phyloP scores from a whole-genome alignment of 1,284 basidiomycete species.

The Rhodotorula mucilaginosa region DNA sequence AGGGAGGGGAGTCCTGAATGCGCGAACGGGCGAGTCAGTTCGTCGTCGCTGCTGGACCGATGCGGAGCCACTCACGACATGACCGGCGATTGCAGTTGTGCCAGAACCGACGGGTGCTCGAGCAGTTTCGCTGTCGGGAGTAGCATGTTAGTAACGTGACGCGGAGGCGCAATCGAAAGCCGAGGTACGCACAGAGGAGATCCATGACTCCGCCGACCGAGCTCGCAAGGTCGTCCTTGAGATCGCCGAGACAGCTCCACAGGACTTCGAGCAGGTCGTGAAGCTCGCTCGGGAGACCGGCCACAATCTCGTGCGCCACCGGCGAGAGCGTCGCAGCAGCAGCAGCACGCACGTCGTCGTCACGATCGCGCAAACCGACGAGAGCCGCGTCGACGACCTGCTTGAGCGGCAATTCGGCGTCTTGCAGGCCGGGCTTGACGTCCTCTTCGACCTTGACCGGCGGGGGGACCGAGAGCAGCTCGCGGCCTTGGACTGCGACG shows the following conservation, averaged over 20 bases:
- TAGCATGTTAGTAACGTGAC: not conserved
- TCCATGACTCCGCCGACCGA: slow-evolving; percentile 98
- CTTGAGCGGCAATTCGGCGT: slow-evolving; percentile 55
- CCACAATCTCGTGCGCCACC: slow-evolving; percentile 74
- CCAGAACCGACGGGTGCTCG: slow-evolving; percentile 72
- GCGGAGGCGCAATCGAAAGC: not conserved
- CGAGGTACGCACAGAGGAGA: slow-evolving; percentile 64
- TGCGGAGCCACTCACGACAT: slow-evolving; percentile 59
- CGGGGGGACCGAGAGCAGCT: slow-evolving; percentile 56
- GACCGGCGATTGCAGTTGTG: slow-evolving; percentile 65
- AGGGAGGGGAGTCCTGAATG: slow-evolving; percentile 65
- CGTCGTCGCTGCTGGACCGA: not conserved
- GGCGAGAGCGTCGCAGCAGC: slow-evolving; percentile 90
- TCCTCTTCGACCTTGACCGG: slow-evolving; percentile 40
- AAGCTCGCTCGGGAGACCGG: slow-evolving; percentile 59
- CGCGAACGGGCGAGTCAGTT: not conserved
- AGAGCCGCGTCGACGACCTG: slow-evolving; percentile 84
- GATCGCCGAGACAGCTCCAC: slow-evolving; percentile 86
- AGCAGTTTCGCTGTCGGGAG: slow-evolving; percentile 68
- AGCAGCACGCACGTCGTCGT: slow-evolving; percentile 95
- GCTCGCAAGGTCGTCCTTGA: slow-evolving; percentile 95
- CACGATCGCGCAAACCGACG: slow-evolving; percentile 80
- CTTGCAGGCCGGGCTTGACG: slow-evolving; percentile 9
- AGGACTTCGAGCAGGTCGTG: slow-evolving; percentile 77
- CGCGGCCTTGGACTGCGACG: slow-evolving; percentile 83